These are phyloP conservation scores for Brassica incana DNA, from an alignment of 345 rosid genomes.

Conservation along the genomic window DNA sequence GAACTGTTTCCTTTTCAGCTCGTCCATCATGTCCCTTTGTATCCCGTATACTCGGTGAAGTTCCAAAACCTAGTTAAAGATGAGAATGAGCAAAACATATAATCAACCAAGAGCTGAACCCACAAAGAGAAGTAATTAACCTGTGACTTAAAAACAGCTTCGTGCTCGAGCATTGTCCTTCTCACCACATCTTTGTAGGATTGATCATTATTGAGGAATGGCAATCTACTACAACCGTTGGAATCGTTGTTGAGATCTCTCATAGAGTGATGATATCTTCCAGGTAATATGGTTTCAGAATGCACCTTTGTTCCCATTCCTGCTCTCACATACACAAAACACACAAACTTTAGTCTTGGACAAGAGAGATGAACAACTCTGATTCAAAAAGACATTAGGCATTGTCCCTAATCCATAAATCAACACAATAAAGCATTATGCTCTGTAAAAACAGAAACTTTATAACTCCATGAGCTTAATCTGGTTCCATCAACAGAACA, in stretches of 20 bases:
- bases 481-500: constrained; percentile 7
- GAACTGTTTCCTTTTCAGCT: constrained; percentile 52
- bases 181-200: constrained; percentile 53
- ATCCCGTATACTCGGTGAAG: constrained; percentile 73
- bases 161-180: constrained; percentile 73
- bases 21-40: constrained; percentile 78
- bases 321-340: constrained; percentile 17
- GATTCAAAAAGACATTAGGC: not conserved
- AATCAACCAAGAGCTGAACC: constrained; percentile 4
- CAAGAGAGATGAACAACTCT: not conserved
- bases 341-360: not conserved
- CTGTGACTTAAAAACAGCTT: constrained; percentile 69
- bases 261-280: constrained; percentile 48
- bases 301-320: constrained; percentile 77
- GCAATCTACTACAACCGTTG: constrained; percentile 50
- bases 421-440: not conserved
- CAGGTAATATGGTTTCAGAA: constrained; percentile 52
- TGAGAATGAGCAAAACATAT: constrained; percentile 2
- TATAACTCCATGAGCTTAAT: constrained; percentile 1
- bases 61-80: constrained; percentile 42
- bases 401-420: constrained; percentile 10
- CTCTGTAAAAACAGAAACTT: not conserved
- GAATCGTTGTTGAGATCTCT: constrained; percentile 52
- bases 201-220: constrained; percentile 41
- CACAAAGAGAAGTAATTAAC: constrained; percentile 32